These are phyloP conservation scores for Tolypocladium pustulatum DNA, from an alignment of 2,329 filamentous ascomycete genomes.

Conservation along the genomic window DNA sequence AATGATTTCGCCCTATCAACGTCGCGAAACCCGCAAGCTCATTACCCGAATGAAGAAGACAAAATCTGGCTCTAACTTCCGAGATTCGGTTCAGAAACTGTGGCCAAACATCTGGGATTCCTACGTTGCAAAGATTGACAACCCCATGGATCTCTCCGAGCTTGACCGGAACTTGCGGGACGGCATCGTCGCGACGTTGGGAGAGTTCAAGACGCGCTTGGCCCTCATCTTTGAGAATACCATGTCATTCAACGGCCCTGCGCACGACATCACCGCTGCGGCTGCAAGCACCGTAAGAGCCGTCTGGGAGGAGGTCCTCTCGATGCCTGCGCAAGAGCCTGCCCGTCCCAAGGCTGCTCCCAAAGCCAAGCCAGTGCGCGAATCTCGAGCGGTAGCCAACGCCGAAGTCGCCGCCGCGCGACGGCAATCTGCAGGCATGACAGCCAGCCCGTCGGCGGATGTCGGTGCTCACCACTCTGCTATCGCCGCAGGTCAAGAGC, in stretches of 20 bases:
- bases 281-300: conserved; percentile 45
- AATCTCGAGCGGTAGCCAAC: conserved; percentile 17
- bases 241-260: conserved; percentile 68
- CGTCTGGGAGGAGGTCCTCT: conserved; percentile 35
- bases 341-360: conserved; percentile 42
- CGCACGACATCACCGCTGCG: conserved; percentile 59
- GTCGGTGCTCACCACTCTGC: conserved; percentile 9
- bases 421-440: conserved; percentile 19
- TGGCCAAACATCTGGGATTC: conserved; percentile 69
- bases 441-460: conserved; percentile 16
- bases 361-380: conserved; percentile 25
- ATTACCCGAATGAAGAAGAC: conserved; percentile 77
- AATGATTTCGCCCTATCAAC: conserved; percentile 47
- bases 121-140: conserved; percentile 55
- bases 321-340: conserved; percentile 41
- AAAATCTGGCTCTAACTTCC: conserved; percentile 67
- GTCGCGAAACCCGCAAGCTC: conserved; percentile 52
- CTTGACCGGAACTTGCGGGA: conserved; percentile 74
- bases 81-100: conserved; percentile 64
- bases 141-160: conserved; percentile 74
- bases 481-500: conserved; percentile 8
- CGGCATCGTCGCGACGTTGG: conserved; percentile 52
- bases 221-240: conserved; percentile 72
- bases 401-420: conserved; percentile 12
- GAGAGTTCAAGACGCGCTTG: conserved; percentile 65